Conservation (phyloP, 2,329 filamentous ascomycete genomes). For the Oidium heveae region DNA sequence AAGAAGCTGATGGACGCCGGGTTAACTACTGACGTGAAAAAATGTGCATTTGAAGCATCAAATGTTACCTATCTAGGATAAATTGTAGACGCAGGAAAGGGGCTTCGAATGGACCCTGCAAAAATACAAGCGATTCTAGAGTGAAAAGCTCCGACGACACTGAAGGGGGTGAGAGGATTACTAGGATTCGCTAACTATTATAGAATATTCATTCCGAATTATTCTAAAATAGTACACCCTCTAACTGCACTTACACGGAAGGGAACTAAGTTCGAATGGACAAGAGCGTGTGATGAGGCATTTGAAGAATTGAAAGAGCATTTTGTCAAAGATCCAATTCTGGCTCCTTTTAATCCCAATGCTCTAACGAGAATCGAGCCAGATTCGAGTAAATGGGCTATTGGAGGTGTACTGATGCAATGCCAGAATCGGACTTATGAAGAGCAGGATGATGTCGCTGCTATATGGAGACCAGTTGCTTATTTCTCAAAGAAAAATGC, state of each 20-base stretch:
- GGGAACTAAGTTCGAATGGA: not conserved
- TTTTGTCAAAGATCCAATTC: not conserved
- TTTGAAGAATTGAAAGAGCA: not conserved
- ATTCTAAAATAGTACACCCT: not conserved
- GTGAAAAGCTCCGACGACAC: not conserved
- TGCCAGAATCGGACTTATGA: not conserved
- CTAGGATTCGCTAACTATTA: slow-evolving; percentile 4
- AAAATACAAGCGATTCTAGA: slow-evolving; percentile 2
- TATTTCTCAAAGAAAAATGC: not conserved
- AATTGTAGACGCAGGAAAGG: not conserved
- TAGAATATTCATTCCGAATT: slow-evolving; percentile 2
- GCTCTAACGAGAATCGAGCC: not conserved
- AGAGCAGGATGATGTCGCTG: not conserved
- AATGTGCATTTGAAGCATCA: slow-evolving; percentile 1
- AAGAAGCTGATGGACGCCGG: not conserved
- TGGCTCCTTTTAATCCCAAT: not conserved
- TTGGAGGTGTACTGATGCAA: not conserved
- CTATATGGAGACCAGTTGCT: not conserved
- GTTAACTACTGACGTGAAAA: slow-evolving; percentile 1
- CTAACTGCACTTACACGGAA: not conserved
- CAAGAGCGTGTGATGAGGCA: not conserved
- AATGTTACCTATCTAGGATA: slow-evolving; percentile 1
- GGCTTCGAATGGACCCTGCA: slow-evolving; percentile 1
- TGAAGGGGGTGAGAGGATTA: slow-evolving; percentile 1
- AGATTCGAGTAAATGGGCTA: not conserved